phyloP scores from a whole-genome alignment of 139 green algal genomes.

The Auxenochlorella pyrenoidosa region DNA sequence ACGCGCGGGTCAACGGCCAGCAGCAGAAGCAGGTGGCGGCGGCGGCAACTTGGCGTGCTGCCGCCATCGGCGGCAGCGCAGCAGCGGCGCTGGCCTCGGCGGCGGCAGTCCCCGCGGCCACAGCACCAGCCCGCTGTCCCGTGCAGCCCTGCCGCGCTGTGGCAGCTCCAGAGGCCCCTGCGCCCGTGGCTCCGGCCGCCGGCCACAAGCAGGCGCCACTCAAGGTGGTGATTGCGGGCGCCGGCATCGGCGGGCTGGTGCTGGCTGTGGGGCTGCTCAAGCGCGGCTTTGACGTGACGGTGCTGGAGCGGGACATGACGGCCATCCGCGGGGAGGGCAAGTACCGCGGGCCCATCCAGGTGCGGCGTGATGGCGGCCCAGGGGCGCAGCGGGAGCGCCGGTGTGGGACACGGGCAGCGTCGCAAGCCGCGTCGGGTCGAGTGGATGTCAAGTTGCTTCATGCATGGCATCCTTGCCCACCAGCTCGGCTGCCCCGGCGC shows the following conservation, averaged over 20 bases:
- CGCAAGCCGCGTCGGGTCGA: no score
- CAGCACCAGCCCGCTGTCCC: not conserved
- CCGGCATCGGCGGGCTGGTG: constrained; percentile 91
- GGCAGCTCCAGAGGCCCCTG: not conserved
- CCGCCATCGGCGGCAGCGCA: not conserved
- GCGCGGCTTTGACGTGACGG: constrained; percentile 79
- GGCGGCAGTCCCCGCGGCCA: not conserved
- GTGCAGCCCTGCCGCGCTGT: not conserved
- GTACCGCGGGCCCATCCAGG: constrained; percentile 94
- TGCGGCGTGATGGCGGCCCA: constrained; percentile 28
- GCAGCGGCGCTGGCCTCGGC: not conserved
- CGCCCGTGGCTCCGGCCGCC: not conserved
- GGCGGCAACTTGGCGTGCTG: not conserved
- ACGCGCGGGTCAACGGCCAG: not conserved
- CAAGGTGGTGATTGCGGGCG: constrained; percentile 85
- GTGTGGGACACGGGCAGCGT: no score
- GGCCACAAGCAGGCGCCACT: not conserved
- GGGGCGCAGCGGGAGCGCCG: not conserved
- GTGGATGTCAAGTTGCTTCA: no score
- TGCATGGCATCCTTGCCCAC: not conserved
- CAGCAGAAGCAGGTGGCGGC: not conserved
- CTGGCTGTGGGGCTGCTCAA: constrained; percentile 87
- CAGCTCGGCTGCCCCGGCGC: not conserved
- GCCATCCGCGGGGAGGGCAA: constrained; percentile 94
- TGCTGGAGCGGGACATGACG: constrained; percentile 93